Evolutionary conservation across 768 basidiomycete species (phyloP).

Genomic region (Amanita polypyramis): DNA sequence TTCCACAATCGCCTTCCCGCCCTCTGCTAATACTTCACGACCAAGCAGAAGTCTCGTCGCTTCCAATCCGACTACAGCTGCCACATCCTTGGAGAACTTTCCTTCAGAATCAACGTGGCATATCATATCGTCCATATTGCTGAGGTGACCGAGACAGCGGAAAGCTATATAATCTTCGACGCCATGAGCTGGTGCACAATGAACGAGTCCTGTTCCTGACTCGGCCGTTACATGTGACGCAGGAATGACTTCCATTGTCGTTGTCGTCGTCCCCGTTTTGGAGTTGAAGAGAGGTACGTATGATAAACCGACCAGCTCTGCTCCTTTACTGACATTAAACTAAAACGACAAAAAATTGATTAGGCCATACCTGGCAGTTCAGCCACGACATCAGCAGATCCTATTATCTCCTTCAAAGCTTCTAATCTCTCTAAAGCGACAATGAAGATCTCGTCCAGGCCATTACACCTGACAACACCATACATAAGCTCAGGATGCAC

Average conservation of each 20-base stretch:
- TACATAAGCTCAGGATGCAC: conserved; percentile 70
- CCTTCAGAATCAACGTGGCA: conserved; percentile 82
- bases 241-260: conserved; percentile 42
- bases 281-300: conserved; percentile 56
- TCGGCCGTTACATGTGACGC: conserved; percentile 73
- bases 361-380: conserved; percentile 24
- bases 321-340: conserved; percentile 20
- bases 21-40: conserved; percentile 62
- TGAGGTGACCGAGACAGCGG: conserved; percentile 43
- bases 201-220: conserved; percentile 93
- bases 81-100: conserved; percentile 50
- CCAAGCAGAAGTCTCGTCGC: conserved; percentile 43
- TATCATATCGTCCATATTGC: conserved; percentile 34
- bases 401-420: conserved; percentile 25
- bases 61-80: conserved; percentile 43
- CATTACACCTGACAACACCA: conserved; percentile 28
- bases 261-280: conserved; percentile 15
- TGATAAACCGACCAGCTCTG: conserved; percentile 44
- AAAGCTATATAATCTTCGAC: conserved; percentile 84
- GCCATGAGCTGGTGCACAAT: conserved; percentile 92
- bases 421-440: conserved; percentile 43
- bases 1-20: conserved; percentile 54
- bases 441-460: conserved; percentile 23
- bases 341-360: not conserved
- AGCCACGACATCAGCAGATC: conserved; percentile 24